Evolutionary conservation across 2,329 filamentous ascomycete species (phyloP), one percentile per base, ranked within the genome.

Genomic region (Drechslerella dactyloides): DNA sequence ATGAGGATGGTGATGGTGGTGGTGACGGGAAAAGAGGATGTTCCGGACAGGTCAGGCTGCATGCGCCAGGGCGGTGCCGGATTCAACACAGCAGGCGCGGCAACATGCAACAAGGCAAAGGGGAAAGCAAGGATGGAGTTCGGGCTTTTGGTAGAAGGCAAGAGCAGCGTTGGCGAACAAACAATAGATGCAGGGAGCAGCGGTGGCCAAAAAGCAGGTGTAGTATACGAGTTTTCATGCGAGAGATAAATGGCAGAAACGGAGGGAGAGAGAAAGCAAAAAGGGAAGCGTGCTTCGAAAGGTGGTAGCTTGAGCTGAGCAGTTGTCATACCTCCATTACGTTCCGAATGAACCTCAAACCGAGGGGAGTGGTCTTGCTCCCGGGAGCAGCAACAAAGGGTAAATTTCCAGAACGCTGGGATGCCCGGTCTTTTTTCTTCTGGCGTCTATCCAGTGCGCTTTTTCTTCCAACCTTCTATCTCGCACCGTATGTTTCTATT

Each of bases 301-400:
- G 56, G 8, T 33, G 8, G 8, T 24, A 51, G 50, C 61, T 50
- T 15, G 37, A 42, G 37, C 37, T 53, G 58, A 42, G 37, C 37
- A 59, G 58, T 69, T 69, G 52, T 69, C 65, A 50, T 69, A 69
- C 65, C 65, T 69, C 65, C 65, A 69, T 69, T 69, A 53, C 62
- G 37, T 42, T 42, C 37, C 37, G 64, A 69, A 68, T 42, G 52
- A 68, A 62, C 55, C 57, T 63, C 60, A 65, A 73, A 53, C 61
- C 61, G 42, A 68, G 52, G 63, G 37, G 54, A 48, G 48, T 35
- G 40, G 50, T 27, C 21, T 24, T 19, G 33, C 53, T 58, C 53
- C 52, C 56, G 30, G 24, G 64, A 62, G 64, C 52, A 69, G 65
- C n/a, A 58, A 8, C 8, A 69, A 61, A 62, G 52, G 65, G 57